Evolutionary conservation across 139 green algal genomes (phyloP).

Genomic region (Spirogloea muscicola): DNA sequence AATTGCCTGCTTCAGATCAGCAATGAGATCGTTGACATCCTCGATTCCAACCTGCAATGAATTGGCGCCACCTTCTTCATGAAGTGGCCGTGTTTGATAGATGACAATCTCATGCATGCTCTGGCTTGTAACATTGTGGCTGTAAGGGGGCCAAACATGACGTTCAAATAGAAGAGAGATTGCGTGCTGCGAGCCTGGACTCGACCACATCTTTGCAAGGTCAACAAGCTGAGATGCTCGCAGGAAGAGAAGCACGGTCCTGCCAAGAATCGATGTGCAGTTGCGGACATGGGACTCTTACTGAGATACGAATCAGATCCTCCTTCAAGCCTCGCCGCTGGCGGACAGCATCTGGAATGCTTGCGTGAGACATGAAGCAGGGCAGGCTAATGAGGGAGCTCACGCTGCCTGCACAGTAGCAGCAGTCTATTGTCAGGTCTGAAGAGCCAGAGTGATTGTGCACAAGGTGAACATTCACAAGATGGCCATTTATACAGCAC

Average conservation of each 20-base stretch:
- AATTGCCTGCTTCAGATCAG: slow-evolving; percentile 32
- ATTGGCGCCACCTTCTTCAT: too few relatives aligned
- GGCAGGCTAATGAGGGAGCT: slow-evolving; percentile 85
- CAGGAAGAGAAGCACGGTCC: not conserved
- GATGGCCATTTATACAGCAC: not conserved
- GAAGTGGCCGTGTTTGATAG: too few relatives aligned
- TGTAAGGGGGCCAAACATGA: too few relatives aligned
- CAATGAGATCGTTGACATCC: slow-evolving; percentile 44
- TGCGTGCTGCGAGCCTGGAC: not conserved
- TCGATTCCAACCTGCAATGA: slow-evolving; percentile 37
- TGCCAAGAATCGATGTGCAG: too few relatives aligned
- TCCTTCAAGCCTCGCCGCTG: slow-evolving; percentile 84
- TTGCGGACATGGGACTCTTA: too few relatives aligned
- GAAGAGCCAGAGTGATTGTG: too few relatives aligned
- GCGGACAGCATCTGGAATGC: slow-evolving; percentile 79
- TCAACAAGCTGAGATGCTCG: not conserved
- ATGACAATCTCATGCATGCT: too few relatives aligned
- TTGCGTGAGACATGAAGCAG: slow-evolving; percentile 95
- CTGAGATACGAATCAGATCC: slow-evolving; percentile 91
- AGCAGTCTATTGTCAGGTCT: too few relatives aligned
- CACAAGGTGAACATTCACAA: too few relatives aligned
- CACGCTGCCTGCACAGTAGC: slow-evolving; percentile 66
- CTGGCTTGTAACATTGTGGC: too few relatives aligned
- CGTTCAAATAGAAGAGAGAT: not conserved
- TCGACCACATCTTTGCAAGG: not conserved